These are phyloP conservation scores for Paratrypanosoma confusum DNA, from an alignment of 208 protist genomes.

Conservation along the genomic window DNA sequence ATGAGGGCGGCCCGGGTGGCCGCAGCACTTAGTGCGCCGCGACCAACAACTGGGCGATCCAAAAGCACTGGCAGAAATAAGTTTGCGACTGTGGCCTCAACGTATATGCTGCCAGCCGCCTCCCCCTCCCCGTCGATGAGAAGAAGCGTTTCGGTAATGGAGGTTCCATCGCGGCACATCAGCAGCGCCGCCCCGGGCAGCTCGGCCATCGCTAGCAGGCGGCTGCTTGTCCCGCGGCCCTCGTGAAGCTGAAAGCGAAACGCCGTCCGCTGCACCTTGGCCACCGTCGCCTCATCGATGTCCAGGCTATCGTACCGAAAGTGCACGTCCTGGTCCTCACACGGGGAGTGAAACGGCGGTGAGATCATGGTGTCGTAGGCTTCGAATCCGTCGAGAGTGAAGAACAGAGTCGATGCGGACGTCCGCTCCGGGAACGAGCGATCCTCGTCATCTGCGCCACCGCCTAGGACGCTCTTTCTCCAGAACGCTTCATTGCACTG, in stretches of 20 bases:
- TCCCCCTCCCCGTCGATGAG: slow-evolving; percentile 42
- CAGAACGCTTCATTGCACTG: slow-evolving; percentile 17
- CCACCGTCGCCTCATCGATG: slow-evolving; percentile 41
- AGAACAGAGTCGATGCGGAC: slow-evolving; percentile 40
- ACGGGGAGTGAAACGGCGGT: slow-evolving; percentile 39
- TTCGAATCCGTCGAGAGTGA: slow-evolving; percentile 58
- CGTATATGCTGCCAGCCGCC: slow-evolving; percentile 18
- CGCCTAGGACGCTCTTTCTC: slow-evolving; percentile 21
- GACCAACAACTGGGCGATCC: slow-evolving; percentile 8
- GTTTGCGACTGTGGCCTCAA: slow-evolving; percentile 44
- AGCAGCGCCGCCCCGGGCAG: slow-evolving; percentile 47
- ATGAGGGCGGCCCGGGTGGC: slow-evolving; percentile 42
- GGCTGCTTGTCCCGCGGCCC: slow-evolving; percentile 12
- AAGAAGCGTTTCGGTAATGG: slow-evolving; percentile 25
- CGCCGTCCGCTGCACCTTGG: slow-evolving; percentile 30
- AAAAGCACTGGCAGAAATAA: slow-evolving; percentile 68
- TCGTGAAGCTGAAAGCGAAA: slow-evolving; percentile 72
- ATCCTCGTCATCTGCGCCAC: slow-evolving; percentile 2
- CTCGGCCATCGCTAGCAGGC: slow-evolving; percentile 68
- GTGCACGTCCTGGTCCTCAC: slow-evolving; percentile 47
- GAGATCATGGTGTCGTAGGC: slow-evolving; percentile 75
- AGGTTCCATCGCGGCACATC: slow-evolving; percentile 22
- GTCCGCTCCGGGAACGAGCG: not conserved
- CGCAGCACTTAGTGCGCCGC: slow-evolving; percentile 17
- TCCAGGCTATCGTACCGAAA: slow-evolving; percentile 61